Base-by-base conservation (phyloP, 176 grass and related monocot genomes). In the Aegilops umbellulata region DNA sequence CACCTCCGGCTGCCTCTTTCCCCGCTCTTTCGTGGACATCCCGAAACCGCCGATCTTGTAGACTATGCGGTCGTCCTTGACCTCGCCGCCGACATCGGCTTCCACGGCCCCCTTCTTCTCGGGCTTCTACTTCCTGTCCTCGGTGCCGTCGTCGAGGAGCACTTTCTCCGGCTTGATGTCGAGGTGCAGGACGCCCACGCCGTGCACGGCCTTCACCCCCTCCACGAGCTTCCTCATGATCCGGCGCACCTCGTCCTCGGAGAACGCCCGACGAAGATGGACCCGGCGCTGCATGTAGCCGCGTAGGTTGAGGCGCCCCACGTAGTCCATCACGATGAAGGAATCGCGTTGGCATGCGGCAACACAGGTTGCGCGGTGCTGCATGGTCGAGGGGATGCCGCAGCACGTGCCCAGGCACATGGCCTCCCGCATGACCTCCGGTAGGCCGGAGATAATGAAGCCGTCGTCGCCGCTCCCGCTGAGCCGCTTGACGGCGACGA, bases 401-500 rank as follows among this genome's bases (percentile, higher is more conserved):
- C 14, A 3, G 70, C 70, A 74, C n/a, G 23, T 1, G 13, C 3
- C 23, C 39, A 46, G 70, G 39, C 12, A 47, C 39, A 39, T 16
- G 12, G 6, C 14, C 70, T 74, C 70, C 70, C 39, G n/a, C 23
- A 14, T 5, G 23, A 74, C 23, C 70, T 74, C 70, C 23, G 2
- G 23, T 7, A 74, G 39, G 23, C 70, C 70, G 23, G 70, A 74
- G 3, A 17, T 8, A 24, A 74, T 74, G 12, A 74, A 41, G 39
- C 7, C 22, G 70, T 74, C 70, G 70, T 24, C 23, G 23, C 70
- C 70, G n/a, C 23, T 46, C 39, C n/a, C n/a, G 38, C 70, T 73
- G 12, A 73, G 70, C n/a, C 70, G 70, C 70, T 73, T 73, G n/a
- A 73, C 39, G 70, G 70, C 70, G 22, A 74, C 70, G n/a, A 74